phyloP scores from a whole-genome alignment of 371 early-diverging fungal species.

The Mortierella sp. region DNA sequence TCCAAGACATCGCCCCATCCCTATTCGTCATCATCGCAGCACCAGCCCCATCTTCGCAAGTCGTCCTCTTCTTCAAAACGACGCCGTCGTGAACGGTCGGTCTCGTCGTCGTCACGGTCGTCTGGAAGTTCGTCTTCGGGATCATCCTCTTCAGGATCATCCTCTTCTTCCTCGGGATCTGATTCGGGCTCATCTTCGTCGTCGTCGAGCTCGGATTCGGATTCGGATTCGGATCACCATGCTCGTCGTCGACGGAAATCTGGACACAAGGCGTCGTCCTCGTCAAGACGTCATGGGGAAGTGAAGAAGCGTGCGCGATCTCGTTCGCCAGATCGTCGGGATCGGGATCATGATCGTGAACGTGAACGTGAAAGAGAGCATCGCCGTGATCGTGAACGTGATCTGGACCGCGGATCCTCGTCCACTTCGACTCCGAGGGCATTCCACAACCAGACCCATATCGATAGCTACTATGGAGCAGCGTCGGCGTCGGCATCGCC shows the following conservation, averaged over 20 bases:
- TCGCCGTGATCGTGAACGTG: constrained; percentile 7
- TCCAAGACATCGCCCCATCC: constrained; percentile 6
- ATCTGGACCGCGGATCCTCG: constrained; percentile 12
- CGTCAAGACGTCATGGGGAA: constrained; percentile 10
- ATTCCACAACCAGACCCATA: constrained; percentile 13
- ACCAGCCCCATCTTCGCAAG: constrained; percentile 18
- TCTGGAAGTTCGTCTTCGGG: background rate
- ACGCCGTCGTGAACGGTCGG: constrained; percentile 19
- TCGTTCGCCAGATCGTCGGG: constrained; percentile 27
- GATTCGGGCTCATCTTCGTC: constrained; percentile 19
- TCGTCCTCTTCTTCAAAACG: constrained; percentile 18
- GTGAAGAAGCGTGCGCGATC: constrained; percentile 28
- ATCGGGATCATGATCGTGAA: constrained; percentile 17
- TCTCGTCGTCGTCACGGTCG: constrained; percentile 9
- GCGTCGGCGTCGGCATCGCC: constrained; percentile 47
- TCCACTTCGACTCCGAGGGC: constrained; percentile 15
- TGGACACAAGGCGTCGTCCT: constrained; percentile 11
- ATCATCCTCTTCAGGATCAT: constrained; percentile 7
- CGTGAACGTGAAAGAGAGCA: constrained; percentile 8
- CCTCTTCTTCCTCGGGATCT: constrained; percentile 10
- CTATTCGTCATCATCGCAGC: constrained; percentile 15
- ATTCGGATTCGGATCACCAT: constrained; percentile 25
- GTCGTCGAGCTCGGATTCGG: constrained; percentile 15
- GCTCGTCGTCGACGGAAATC: constrained; percentile 14
- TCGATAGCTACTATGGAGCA: constrained; percentile 17